Conservation (phyloP, 345 rosid genomes). For the Syzygium grande region DNA sequence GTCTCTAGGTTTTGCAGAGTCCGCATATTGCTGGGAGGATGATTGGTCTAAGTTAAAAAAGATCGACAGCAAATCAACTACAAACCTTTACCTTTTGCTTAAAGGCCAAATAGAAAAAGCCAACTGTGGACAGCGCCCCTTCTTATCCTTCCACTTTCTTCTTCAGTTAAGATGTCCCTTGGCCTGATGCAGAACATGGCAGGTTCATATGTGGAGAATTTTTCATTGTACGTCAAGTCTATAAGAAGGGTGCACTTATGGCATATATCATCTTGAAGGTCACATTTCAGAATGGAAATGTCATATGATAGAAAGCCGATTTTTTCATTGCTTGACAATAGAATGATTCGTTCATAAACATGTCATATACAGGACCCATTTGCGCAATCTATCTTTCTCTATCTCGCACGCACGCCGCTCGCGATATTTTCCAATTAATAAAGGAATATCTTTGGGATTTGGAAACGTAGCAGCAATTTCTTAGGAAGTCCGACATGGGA, state of each 20-base stretch:
- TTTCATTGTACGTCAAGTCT: neutral
- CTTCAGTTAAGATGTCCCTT: neutral
- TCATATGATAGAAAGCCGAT: neutral
- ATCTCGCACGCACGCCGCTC: neutral
- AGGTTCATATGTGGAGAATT: neutral
- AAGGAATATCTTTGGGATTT: slow-evolving; percentile 1
- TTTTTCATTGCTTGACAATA: neutral
- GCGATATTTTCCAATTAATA: neutral
- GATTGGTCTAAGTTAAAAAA: neutral
- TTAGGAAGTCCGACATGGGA: slow-evolving; percentile 6
- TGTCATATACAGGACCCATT: neutral
- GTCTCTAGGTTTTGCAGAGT: neutral
- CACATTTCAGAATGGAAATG: neutral
- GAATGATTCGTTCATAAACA: neutral
- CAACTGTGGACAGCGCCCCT: neutral
- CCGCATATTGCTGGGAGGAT: neutral
- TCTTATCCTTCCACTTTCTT: neutral
- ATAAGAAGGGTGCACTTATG: neutral
- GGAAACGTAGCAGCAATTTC: slow-evolving; percentile 5
- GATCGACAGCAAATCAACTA: neutral
- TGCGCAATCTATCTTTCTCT: neutral
- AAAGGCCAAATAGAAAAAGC: neutral
- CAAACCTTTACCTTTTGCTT: neutral
- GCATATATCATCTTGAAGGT: neutral
- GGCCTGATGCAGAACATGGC: neutral